Conservation (phyloP, 306 rosid genomes). For the Acmispon strigosus region DNA sequence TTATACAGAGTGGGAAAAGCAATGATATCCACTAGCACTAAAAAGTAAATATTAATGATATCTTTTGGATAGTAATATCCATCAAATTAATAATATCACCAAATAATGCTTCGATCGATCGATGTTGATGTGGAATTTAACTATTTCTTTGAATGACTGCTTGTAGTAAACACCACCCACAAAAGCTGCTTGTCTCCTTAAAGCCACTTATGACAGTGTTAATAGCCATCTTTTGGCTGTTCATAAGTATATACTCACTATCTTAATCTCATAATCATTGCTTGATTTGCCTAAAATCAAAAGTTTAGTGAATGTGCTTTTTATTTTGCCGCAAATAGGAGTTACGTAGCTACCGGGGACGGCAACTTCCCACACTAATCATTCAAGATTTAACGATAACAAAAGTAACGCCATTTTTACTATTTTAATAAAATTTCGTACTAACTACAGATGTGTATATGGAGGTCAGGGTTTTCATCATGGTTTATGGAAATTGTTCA, state of each 20-base stretch:
- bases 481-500: too few species aligned
- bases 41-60: slow-evolving; percentile 10
- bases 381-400: neutral
- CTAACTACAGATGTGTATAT: too few species aligned
- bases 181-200: slow-evolving; percentile 29
- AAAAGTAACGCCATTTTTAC: too few species aligned
- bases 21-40: slow-evolving; percentile 9
- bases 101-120: slow-evolving; percentile 1
- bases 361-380: neutral
- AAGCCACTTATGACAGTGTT: slow-evolving; percentile 7
- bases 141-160: slow-evolving; percentile 26
- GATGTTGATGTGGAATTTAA: slow-evolving; percentile 20
- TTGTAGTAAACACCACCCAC: slow-evolving; percentile 1
- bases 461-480: too few species aligned
- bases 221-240: slow-evolving; percentile 21
- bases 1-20: neutral
- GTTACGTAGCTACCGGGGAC: neutral
- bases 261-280: neutral
- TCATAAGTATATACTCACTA: neutral
- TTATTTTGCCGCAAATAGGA: neutral
- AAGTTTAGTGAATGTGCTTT: neutral
- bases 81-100: neutral
- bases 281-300: slow-evolving; percentile 18
- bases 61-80: slow-evolving; percentile 15
- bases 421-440: too few species aligned